Percentiles rank a stretch among this genome's conserved stretches.
Conservation (phyloP, 176 grass and related monocot genomes). For the Puya raimondii region DNA sequence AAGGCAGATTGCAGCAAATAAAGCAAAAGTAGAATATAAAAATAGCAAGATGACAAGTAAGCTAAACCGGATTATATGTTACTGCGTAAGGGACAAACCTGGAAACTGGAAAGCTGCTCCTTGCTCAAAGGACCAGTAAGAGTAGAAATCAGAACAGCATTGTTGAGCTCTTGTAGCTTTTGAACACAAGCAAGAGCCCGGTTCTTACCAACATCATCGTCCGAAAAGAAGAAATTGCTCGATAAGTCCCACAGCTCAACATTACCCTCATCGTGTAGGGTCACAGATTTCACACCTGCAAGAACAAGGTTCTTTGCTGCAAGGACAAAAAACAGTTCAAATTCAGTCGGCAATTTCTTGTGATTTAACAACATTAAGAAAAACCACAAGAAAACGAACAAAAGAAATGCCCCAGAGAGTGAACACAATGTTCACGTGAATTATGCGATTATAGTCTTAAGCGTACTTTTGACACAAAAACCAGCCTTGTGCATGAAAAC, state of each 20-base stretch:
- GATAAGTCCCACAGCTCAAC: conserved; percentile 84
- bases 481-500: too few relatives aligned
- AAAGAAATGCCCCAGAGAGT: background rate
- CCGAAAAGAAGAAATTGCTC: conserved; percentile 73
- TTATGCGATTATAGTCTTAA: too few relatives aligned
- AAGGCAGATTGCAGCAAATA: background rate
- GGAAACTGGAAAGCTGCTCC: conserved; percentile 60
- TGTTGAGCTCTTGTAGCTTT: conserved; percentile 84
- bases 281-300: conserved; percentile 75
- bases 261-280: conserved; percentile 54
- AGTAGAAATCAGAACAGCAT: conserved; percentile 59
- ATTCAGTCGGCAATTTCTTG: background rate
- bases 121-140: conserved; percentile 45
- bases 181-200: conserved; percentile 45
- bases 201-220: conserved; percentile 63
- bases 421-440: background rate
- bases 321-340: conserved; percentile 5
- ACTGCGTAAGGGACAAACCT: conserved; percentile 32
- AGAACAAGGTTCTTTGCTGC: conserved; percentile 86
- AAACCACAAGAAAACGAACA: background rate
- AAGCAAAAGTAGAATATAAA: background rate
- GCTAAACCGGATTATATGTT: background rate
- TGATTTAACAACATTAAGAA: background rate
- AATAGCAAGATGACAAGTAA: background rate
- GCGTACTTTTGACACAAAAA: too few relatives aligned